Evolutionary conservation across 1,139 yeast genomes (phyloP).

Genomic region (Sugiyamaella paludigena): DNA sequence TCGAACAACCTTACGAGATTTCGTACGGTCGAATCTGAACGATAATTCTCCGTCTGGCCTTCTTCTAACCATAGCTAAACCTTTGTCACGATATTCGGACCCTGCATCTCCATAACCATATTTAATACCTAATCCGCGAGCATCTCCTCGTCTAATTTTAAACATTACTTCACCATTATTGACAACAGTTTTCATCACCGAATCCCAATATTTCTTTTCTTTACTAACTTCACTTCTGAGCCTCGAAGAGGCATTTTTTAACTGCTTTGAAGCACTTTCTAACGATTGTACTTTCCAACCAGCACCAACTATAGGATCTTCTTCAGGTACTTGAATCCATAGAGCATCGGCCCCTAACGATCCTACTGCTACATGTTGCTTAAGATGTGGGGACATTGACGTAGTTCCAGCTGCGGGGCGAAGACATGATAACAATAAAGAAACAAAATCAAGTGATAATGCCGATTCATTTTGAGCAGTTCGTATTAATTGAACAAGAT

Average conservation of each 20-base stretch:
- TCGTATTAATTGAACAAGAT: slow-evolving; percentile 54
- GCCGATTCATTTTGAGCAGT: slow-evolving; percentile 87
- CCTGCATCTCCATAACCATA: slow-evolving; percentile 94
- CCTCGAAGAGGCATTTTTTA: slow-evolving; percentile 52
- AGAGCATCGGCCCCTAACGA: slow-evolving; percentile 66
- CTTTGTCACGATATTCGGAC: slow-evolving; percentile 68
- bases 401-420: slow-evolving; percentile 83
- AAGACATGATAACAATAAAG: slow-evolving; percentile 74
- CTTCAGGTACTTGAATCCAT: slow-evolving; percentile 33
- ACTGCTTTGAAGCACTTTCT: slow-evolving; percentile 50
- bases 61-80: slow-evolving; percentile 63
- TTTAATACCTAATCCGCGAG: slow-evolving; percentile 68
- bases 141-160: slow-evolving; percentile 55
- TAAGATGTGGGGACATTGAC: slow-evolving; percentile 85
- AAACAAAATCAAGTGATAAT: slow-evolving; percentile 79
- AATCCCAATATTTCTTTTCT: slow-evolving; percentile 76
- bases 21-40: slow-evolving; percentile 35
- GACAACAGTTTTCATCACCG: slow-evolving; percentile 51
- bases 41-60: slow-evolving; percentile 34
- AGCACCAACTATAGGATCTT: slow-evolving; percentile 53
- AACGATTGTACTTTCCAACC: slow-evolving; percentile 87
- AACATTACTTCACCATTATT: slow-evolving; percentile 69
- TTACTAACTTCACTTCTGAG: slow-evolving; percentile 54
- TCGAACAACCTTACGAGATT: slow-evolving; percentile 38
- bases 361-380: slow-evolving; percentile 74